Evolutionary conservation across 306 rosid species (phyloP).

Genomic region (Vigna unguiculata): DNA sequence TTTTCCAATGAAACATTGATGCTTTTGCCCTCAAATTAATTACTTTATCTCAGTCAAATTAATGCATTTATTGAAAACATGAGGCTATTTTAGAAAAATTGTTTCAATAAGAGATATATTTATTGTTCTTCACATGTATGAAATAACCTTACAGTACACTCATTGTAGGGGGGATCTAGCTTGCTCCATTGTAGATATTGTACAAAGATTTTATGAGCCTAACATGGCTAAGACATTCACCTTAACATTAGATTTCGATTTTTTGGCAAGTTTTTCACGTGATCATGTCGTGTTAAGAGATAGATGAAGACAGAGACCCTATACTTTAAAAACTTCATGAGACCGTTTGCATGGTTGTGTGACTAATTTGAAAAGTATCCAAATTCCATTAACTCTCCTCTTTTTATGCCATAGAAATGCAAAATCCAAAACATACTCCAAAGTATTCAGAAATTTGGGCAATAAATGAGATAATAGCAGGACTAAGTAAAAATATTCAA

Average conservation of each 20-base stretch:
- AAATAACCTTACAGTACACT: too few relatives aligned
- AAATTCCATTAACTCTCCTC: conserved; percentile 1
- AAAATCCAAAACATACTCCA: neutral
- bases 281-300: conserved; percentile 20
- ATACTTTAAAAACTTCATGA: neutral
- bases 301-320: neutral
- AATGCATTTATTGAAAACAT: too few relatives aligned
- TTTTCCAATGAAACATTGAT: too few relatives aligned
- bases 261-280: neutral
- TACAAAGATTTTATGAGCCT: conserved; percentile 17
- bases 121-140: too few relatives aligned
- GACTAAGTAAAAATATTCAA: neutral
- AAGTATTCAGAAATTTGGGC: neutral
- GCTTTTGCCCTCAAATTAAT: too few relatives aligned
- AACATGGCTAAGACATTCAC: neutral
- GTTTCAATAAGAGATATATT: too few relatives aligned
- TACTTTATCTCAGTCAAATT: too few relatives aligned
- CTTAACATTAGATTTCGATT: conserved; percentile 3
- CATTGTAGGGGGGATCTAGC: neutral
- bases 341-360: neutral
- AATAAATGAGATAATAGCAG: too few relatives aligned
- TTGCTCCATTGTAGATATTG: conserved; percentile 7
- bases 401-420: neutral
- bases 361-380: neutral
- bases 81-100: too few relatives aligned